Conservation (phyloP, 2,329 filamentous ascomycete species). For the Eutypa lata region DNA sequence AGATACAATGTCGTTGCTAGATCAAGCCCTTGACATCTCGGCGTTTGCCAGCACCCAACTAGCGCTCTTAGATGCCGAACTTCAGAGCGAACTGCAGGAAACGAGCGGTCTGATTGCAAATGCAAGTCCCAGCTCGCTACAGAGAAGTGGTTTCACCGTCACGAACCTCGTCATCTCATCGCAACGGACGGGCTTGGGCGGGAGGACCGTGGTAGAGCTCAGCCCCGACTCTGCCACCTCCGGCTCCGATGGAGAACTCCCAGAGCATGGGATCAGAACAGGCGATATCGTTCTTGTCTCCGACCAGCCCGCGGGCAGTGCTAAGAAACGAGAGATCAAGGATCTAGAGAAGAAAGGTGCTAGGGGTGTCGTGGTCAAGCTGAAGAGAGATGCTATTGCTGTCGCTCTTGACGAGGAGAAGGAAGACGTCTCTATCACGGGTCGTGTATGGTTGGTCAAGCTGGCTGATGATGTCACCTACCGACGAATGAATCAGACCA, state of each 20-base stretch:
- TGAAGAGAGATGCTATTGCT: constrained; percentile 55
- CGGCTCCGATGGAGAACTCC: constrained; percentile 47
- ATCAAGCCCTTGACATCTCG: constrained; percentile 55
- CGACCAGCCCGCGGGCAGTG: constrained; percentile 70
- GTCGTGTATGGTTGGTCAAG: constrained; percentile 62
- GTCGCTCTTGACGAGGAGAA: constrained; percentile 69
- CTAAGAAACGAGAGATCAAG: constrained; percentile 69
- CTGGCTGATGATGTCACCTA: constrained; percentile 67
- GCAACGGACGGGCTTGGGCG: constrained; percentile 84
- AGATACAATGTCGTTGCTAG: constrained; percentile 33
- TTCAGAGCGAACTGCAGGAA: constrained; percentile 68
- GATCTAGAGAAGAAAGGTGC: constrained; percentile 67
- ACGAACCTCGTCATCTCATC: constrained; percentile 71
- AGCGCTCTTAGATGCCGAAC: constrained; percentile 66
- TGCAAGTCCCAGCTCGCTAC: constrained; percentile 65
- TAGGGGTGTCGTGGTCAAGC: constrained; percentile 67
- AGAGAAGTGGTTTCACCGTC: constrained; percentile 75
- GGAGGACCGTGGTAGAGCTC: constrained; percentile 86
- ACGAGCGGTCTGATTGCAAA: constrained; percentile 64
- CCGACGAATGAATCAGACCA: constrained; percentile 60
- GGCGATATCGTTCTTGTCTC: constrained; percentile 77
- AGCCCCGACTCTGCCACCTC: constrained; percentile 66
- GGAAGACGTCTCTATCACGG: constrained; percentile 42
- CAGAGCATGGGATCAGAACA: constrained; percentile 71
- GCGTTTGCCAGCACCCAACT: constrained; percentile 71